Percentiles rank a stretch among this genome's conserved stretches.
Evolutionary conservation across 2,329 filamentous ascomycete species (phyloP).

Genomic region (Alternaria sp.): DNA sequence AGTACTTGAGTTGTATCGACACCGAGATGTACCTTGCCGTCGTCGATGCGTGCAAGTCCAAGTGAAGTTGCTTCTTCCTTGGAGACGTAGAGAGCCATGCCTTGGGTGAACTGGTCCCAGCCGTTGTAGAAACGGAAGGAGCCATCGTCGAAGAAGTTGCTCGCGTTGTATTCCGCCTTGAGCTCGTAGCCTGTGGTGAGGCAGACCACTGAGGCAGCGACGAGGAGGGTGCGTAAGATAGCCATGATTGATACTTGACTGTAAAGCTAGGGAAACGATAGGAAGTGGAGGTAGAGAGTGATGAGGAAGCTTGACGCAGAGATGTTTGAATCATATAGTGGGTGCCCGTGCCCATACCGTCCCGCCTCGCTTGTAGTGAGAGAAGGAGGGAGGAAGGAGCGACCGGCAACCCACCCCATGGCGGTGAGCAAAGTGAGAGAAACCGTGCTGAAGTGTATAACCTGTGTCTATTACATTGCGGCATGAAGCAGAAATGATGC

Average conservation of each 20-base stretch:
- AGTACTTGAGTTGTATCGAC: constrained; percentile 22
- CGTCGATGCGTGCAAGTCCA: constrained; percentile 21
- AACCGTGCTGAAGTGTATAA: neutral
- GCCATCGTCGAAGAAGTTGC: constrained; percentile 23
- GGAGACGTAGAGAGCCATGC: constrained; percentile 30
- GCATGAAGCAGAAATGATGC: neutral
- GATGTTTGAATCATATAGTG: neutral
- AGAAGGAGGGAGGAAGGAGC: neutral
- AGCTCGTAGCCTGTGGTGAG: constrained; percentile 16
- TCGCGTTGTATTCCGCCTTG: constrained; percentile 20
- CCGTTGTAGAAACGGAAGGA: constrained; percentile 23
- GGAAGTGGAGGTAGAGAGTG: neutral
- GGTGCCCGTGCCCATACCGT: neutral
- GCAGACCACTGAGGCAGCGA: neutral
- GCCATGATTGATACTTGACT: neutral
- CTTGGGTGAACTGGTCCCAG: constrained; percentile 18
- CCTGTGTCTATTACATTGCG: neutral
- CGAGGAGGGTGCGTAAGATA: neutral
- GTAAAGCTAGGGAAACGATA: neutral
- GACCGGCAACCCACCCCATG: neutral
- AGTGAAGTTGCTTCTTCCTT: constrained; percentile 19
- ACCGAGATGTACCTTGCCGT: constrained; percentile 27
- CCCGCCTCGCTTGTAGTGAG: neutral
- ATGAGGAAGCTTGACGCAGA: neutral
- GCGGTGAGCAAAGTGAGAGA: neutral